A percentile compares a stretch with the other conserved stretches of the same genome.
These are phyloP conservation scores for Coniochaeta sp. DNA, from an alignment of 2,329 filamentous ascomycete genomes.

Conservation along the genomic window DNA sequence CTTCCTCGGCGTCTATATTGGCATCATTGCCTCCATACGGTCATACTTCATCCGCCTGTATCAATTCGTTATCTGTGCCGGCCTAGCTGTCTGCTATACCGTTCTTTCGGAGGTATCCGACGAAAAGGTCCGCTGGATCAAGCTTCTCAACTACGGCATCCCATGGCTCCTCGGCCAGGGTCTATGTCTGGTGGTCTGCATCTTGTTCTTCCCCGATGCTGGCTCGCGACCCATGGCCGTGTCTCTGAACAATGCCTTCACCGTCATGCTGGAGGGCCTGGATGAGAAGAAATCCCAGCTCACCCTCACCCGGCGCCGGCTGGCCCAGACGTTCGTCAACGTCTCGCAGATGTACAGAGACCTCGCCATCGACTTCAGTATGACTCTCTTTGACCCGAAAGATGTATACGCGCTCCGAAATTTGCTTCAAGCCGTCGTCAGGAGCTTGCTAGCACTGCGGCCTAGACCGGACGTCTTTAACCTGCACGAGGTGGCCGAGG, in stretches of 20 bases:
- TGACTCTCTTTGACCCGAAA: slow-evolving; percentile 43
- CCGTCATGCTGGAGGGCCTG: slow-evolving; percentile 35
- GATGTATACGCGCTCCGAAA: slow-evolving; percentile 46
- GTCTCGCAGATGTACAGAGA: slow-evolving; percentile 50
- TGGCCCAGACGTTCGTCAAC: slow-evolving; percentile 46
- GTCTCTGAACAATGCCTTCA: slow-evolving; percentile 38
- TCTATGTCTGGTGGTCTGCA: slow-evolving; percentile 41
- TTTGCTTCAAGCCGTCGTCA: slow-evolving; percentile 46
- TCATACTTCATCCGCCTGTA: slow-evolving; percentile 50
- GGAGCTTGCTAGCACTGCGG: slow-evolving; percentile 44
- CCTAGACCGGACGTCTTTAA: slow-evolving; percentile 15
- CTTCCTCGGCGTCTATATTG: slow-evolving; percentile 48
- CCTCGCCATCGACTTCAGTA: slow-evolving; percentile 47
- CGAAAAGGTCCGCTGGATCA: slow-evolving; percentile 37
- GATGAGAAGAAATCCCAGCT: slow-evolving; percentile 20
- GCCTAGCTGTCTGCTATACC: slow-evolving; percentile 47
- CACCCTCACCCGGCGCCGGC: slow-evolving; percentile 29
- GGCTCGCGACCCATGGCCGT: slow-evolving; percentile 45
- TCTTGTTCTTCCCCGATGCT: slow-evolving; percentile 45
- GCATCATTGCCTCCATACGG: slow-evolving; percentile 42
- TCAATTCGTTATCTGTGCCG: slow-evolving; percentile 46
- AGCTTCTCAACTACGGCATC: slow-evolving; percentile 44
- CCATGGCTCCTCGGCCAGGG: slow-evolving; percentile 50
- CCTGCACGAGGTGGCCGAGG: neutral
- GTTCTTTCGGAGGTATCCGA: slow-evolving; percentile 42